Evolutionary conservation across 305 asterid species (phyloP), one percentile per base, ranked within the genome.

Genomic region (Plantago coronopus): DNA sequence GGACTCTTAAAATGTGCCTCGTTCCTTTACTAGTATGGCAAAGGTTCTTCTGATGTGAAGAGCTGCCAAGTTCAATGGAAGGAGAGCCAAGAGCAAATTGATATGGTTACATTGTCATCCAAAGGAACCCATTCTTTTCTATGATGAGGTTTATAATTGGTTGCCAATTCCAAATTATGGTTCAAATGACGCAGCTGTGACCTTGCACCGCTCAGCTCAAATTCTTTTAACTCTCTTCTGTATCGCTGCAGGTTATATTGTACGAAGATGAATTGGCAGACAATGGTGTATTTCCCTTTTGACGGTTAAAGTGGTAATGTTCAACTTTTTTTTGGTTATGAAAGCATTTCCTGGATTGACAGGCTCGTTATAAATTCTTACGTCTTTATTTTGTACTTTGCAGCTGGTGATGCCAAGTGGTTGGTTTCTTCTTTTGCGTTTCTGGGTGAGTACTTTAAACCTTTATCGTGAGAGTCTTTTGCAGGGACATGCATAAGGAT

Each of bases 241-340:
- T 65, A 19, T 67, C 45, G 64, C 47, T 58, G 67, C 90, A 93
- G 99, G 86, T 93, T 8, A 64, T 93, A 61, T 69, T 93, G 75
- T 89, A 89, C 68, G 99, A 89, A 84, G 99, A 93, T 76, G 99
- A 93, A 78, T 79, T 93, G 75, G 96, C 94, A 79, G 99, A 93
- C 76, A 89, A 75, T 69, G 99, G 99, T n/a, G n/a, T 61, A 78
- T 86, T 72, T 89, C 99, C 63, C 95, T 93, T 68, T 78, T 93
- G 83, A 87, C 97, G 0, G 96, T 85, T 49, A 87, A 93, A 93
- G 88, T 93, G 95, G 99, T 93, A 89, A 75, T 68, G 7, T 63
- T 68, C 58, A 64, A 62, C 29, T 69, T 64, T 68, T 46, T 34
- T 37, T 29, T 31, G 69, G 7, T 20, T 59, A 23, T 60, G 50